Conservation (phyloP, 2,329 filamentous ascomycete genomes). For the Capronia americana region DNA sequence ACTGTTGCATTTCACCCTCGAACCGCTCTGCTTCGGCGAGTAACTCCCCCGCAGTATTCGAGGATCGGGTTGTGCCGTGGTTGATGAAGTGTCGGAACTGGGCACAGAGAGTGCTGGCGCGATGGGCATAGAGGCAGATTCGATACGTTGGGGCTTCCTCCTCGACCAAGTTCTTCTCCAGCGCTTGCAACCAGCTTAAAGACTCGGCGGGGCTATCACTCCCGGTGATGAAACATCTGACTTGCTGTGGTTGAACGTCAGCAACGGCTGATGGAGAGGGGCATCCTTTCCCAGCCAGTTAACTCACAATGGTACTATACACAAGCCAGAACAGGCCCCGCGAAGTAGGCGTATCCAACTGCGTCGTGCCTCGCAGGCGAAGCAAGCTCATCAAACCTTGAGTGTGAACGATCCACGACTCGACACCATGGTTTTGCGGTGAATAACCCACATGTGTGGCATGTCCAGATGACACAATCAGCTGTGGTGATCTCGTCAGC, state of each 20-base stretch:
- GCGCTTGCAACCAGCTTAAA: slow-evolving; percentile 26
- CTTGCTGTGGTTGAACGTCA: slow-evolving; percentile 22
- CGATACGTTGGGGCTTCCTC: slow-evolving; percentile 22
- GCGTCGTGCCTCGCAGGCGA: slow-evolving; percentile 25
- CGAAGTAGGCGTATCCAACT: slow-evolving; percentile 11
- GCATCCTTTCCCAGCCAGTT: no score
- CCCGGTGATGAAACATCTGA: slow-evolving; percentile 28
- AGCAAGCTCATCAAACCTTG: slow-evolving; percentile 31
- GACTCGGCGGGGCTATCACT: slow-evolving; percentile 30
- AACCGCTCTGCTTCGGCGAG: slow-evolving; percentile 21
- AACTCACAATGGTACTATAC: slow-evolving; percentile 29
- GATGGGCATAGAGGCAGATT: slow-evolving; percentile 25
- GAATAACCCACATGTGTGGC: not conserved
- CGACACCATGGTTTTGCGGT: slow-evolving; percentile 4
- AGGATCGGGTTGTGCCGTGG: not conserved
- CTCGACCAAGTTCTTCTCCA: slow-evolving; percentile 18
- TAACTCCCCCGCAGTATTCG: slow-evolving; percentile 3
- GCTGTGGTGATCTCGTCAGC: slow-evolving; percentile 11
- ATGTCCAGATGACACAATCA: slow-evolving; percentile 22
- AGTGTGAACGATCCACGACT: slow-evolving; percentile 32
- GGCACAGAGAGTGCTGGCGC: slow-evolving; percentile 23
- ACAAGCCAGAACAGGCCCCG: slow-evolving; percentile 34
- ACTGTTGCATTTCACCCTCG: slow-evolving; percentile 16
- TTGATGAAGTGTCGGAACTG: slow-evolving; percentile 22
- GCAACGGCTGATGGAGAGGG: not conserved